phyloP scores from a whole-genome alignment of 108 stramenopile genomes.

The Stephanodiscus minutulus region DNA sequence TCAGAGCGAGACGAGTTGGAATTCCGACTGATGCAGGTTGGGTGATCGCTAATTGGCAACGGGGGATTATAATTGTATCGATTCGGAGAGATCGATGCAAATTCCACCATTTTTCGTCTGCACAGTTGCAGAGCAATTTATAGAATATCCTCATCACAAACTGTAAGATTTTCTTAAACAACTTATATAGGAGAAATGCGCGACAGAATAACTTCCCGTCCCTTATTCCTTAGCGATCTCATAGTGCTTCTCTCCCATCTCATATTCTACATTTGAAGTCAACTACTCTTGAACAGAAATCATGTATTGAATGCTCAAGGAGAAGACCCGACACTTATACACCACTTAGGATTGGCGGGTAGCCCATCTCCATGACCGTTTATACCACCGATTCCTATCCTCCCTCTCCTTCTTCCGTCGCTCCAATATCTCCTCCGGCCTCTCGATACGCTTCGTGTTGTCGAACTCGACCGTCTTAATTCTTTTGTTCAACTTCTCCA shows the following conservation, averaged over 20 bases:
- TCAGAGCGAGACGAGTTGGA: slow-evolving; percentile 49
- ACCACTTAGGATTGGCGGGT: slow-evolving; percentile 34
- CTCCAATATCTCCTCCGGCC: slow-evolving; percentile 87
- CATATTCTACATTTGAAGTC: neutral
- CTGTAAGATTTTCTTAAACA: too few species aligned
- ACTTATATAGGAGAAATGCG: neutral
- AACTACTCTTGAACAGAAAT: neutral
- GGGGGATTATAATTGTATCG: neutral
- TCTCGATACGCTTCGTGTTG: slow-evolving; percentile 88
- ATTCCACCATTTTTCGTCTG: neutral
- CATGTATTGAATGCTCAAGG: neutral
- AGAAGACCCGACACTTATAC: neutral
- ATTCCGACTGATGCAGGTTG: slow-evolving; percentile 38
- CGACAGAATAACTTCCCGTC: neutral
- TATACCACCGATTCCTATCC: slow-evolving; percentile 79
- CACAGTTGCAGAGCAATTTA: neutral
- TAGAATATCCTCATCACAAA: neutral
- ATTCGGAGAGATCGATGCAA: neutral
- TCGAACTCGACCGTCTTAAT: slow-evolving; percentile 74
- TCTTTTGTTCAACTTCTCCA: slow-evolving; percentile 76
- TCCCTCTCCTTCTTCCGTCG: slow-evolving; percentile 78
- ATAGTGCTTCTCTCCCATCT: neutral
- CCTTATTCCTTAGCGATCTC: neutral
- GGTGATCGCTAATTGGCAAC: neutral
- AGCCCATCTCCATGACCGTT: slow-evolving; percentile 56